phyloP scores from a whole-genome alignment of 345 rosid species.

The Triadica sebifera region DNA sequence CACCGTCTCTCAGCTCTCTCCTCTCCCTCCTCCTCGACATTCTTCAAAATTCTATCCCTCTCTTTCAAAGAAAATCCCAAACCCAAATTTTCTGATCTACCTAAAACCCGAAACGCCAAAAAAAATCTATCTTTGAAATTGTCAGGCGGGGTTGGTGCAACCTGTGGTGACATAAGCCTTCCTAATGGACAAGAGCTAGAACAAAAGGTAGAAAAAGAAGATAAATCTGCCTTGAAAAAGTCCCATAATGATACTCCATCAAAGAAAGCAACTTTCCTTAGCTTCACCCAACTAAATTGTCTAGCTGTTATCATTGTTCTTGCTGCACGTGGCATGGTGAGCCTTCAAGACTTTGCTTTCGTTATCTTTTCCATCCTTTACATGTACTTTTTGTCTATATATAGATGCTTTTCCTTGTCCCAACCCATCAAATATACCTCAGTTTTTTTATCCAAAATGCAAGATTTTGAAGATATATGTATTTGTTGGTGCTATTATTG shows the following conservation, averaged over 20 bases:
- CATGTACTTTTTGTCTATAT: constrained; percentile 63
- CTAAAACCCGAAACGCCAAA: too few relatives aligned
- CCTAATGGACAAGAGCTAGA: too few relatives aligned
- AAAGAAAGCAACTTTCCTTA: constrained; percentile 32
- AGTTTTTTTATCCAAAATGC: constrained; percentile 42
- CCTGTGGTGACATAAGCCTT: too few relatives aligned
- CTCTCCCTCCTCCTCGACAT: neutral
- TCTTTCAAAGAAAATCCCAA: too few relatives aligned
- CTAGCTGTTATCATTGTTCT: constrained; percentile 56
- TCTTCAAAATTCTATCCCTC: too few relatives aligned
- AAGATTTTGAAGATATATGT: constrained; percentile 50
- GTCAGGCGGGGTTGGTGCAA: too few relatives aligned
- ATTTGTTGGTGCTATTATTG: constrained; percentile 46
- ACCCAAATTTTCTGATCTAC: too few relatives aligned
- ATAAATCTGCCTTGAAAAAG: too few relatives aligned
- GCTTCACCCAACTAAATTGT: constrained; percentile 59
- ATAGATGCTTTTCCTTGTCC: constrained; percentile 52
- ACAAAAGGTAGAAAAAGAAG: too few relatives aligned
- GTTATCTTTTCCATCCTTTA: constrained; percentile 49
- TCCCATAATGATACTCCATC: neutral
- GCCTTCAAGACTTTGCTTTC: constrained; percentile 54
- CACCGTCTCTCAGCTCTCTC: neutral
- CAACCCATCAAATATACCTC: constrained; percentile 31
- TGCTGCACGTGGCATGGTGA: constrained; percentile 69
- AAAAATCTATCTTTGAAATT: too few relatives aligned